Percentiles rank a stretch among this genome's conserved stretches.
Conservation (phyloP, 148 eudicot genomes). For the Amaranthus hypochondriacus region DNA sequence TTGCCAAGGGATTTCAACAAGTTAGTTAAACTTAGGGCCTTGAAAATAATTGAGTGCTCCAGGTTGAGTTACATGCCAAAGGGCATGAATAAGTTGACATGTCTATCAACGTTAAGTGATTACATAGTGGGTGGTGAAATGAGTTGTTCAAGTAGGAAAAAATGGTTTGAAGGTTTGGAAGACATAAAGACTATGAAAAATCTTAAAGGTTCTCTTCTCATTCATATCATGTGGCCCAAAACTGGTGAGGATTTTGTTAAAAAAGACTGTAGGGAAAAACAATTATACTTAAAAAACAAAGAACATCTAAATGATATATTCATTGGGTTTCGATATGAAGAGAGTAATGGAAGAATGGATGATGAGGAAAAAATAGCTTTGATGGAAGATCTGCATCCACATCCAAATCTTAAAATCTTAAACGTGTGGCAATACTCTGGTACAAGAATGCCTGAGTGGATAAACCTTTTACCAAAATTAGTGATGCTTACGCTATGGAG, state of each 20-base stretch:
- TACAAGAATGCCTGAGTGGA: neutral
- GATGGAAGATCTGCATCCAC: neutral
- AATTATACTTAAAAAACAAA: neutral
- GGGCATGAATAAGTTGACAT: neutral
- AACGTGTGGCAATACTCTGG: neutral
- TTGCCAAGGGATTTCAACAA: neutral
- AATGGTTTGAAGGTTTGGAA: neutral
- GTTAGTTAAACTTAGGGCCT: neutral
- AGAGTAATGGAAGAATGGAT: neutral
- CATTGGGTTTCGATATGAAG: neutral
- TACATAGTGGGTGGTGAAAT: neutral
- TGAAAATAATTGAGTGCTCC: neutral
- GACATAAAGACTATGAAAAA: neutral
- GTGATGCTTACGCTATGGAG: neutral
- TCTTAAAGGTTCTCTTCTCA: neutral
- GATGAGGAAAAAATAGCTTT: neutral
- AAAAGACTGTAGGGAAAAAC: neutral
- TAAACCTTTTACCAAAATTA: conserved; percentile 6
- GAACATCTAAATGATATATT: neutral
- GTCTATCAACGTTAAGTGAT: neutral
- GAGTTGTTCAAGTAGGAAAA: neutral
- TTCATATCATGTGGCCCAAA: neutral
- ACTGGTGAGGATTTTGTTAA: neutral
- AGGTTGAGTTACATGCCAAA: neutral
- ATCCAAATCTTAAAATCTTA: neutral